Base-by-base conservation (phyloP, 139 green algal genomes). In the Asterochloris sp. region DNA sequence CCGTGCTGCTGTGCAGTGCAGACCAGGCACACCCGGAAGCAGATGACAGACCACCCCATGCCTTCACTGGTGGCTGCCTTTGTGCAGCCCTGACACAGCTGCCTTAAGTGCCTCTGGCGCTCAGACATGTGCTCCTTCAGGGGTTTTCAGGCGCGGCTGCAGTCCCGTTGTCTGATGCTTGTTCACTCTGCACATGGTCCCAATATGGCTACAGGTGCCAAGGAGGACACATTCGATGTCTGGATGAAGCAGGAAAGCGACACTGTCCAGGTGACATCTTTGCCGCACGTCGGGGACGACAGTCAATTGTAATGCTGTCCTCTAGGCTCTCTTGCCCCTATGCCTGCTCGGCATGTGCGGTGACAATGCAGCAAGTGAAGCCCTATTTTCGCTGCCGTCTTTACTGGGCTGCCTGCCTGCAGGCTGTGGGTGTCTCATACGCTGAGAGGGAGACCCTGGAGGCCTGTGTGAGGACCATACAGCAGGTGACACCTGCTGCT, bases 181-280 rank as follows among this genome's bases (percentile, higher is more conserved):
- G 38, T 54, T 54, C 38, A 54, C 38, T 54, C 38, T 54, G 38
- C 38, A 54, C 38, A 54, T 54, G 38, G 2, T 2, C 38, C 6
- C 38, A 54, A 54, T 6, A 10, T 54, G 38, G 38, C 38, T 54
- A 6, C 6, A 54, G 76, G 76, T 24, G 73, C 69, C 29, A 84
- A 84, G 17, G 83, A 79, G 10, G 83, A 87, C 78, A 88, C 93
- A 38, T 98, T 96, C 82, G 94, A 97, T 76, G 78, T 74, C 23
- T 89, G 47, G 95, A 98, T 98, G 95, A 93, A 93, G 88, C 86
- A 86, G 71, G 81, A 96, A 83, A 92, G 83, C 66, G 95, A 97
- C 87, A 75, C 93, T 28, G 94, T 96, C 83, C 91, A 94, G 87
- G 83, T 81, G 80, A 27, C n/a, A 2, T 29, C 19, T 9, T 10